A percentile compares a stretch with the other conserved stretches of the same genome.
phyloP scores from a whole-genome alignment of 495 filamentous ascomycete species.

The Aspergillus panamensis region DNA sequence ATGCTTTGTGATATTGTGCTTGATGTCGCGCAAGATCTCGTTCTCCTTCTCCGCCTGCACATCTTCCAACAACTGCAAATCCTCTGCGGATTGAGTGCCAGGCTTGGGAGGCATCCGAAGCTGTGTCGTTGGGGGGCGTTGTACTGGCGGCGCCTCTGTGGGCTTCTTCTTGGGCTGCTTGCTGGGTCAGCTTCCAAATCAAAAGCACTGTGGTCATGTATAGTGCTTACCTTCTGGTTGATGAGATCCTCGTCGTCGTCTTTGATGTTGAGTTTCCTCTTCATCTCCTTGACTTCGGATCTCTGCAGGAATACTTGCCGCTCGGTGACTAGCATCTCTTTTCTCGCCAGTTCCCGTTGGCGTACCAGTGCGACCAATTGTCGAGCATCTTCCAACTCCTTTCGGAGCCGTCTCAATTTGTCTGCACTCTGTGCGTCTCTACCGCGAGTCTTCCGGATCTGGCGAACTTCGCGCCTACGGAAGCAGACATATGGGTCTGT shows the following conservation, averaged over 20 bases:
- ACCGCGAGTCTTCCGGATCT: constrained; percentile 89
- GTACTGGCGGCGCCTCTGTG: constrained; percentile 50
- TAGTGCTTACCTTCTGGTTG: constrained; percentile 74
- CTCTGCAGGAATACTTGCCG: constrained; percentile 76
- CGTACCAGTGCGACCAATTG: constrained; percentile 72
- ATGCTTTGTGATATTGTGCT: constrained; percentile 76
- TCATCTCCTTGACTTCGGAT: constrained; percentile 74
- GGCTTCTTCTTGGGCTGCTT: constrained; percentile 67
- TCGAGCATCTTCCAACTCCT: constrained; percentile 86
- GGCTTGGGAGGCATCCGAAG: constrained; percentile 67
- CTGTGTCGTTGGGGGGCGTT: constrained; percentile 54
- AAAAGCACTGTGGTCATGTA: neutral
- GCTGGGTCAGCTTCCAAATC: constrained; percentile 36
- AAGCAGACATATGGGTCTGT: constrained; percentile 98
- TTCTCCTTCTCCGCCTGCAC: constrained; percentile 79
- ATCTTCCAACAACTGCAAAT: constrained; percentile 73
- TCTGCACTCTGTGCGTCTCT: constrained; percentile 91
- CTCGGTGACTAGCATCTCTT: constrained; percentile 71
- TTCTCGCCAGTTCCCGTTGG: constrained; percentile 72
- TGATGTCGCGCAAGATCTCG: constrained; percentile 70
- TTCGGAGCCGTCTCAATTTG: constrained; percentile 86
- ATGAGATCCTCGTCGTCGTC: constrained; percentile 91
- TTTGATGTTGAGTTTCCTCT: constrained; percentile 84
- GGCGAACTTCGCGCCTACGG: constrained; percentile 89
- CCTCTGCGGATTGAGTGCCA: constrained; percentile 61